Percentiles rank a stretch among this genome's conserved stretches.
These are phyloP conservation scores for Parascedosporium putredinis DNA, from an alignment of 2,329 filamentous ascomycete genomes.

Conservation along the genomic window DNA sequence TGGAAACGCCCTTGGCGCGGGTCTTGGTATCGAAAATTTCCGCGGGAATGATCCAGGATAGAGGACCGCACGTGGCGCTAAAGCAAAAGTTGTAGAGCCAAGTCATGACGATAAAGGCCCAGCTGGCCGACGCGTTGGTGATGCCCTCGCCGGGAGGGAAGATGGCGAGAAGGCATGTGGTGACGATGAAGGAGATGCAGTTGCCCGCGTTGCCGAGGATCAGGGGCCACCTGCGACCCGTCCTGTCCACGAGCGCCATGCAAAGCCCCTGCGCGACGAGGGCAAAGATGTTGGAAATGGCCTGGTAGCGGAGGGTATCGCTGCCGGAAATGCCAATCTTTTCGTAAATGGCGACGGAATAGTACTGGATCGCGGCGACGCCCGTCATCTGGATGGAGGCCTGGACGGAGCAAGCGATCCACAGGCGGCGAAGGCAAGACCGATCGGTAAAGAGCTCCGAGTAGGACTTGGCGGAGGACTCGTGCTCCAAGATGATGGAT, in stretches of 20 bases:
- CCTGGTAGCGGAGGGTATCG: constrained; percentile 63
- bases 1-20: constrained; percentile 61
- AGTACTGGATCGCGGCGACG: constrained; percentile 66
- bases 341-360: constrained; percentile 54
- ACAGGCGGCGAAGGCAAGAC: constrained; percentile 59
- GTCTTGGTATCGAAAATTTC: constrained; percentile 73
- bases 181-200: constrained; percentile 61
- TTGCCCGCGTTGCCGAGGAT: constrained; percentile 65
- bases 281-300: constrained; percentile 62
- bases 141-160: constrained; percentile 39
- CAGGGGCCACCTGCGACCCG: constrained; percentile 61
- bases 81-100: constrained; percentile 77
- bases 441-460: constrained; percentile 51
- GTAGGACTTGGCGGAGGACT: constrained; percentile 39
- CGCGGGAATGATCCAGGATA: constrained; percentile 51
- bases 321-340: constrained; percentile 58
- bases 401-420: constrained; percentile 59
- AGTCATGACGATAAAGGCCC: constrained; percentile 63
- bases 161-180: constrained; percentile 36
- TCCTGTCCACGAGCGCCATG: constrained; percentile 57
- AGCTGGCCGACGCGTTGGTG: constrained; percentile 37
- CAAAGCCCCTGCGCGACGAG: constrained; percentile 58
- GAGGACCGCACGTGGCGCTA: constrained; percentile 57
- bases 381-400: constrained; percentile 68
- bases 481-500: constrained; percentile 52